Base-by-base conservation (phyloP, 331 rosid species). In the Quercus phellos region DNA sequence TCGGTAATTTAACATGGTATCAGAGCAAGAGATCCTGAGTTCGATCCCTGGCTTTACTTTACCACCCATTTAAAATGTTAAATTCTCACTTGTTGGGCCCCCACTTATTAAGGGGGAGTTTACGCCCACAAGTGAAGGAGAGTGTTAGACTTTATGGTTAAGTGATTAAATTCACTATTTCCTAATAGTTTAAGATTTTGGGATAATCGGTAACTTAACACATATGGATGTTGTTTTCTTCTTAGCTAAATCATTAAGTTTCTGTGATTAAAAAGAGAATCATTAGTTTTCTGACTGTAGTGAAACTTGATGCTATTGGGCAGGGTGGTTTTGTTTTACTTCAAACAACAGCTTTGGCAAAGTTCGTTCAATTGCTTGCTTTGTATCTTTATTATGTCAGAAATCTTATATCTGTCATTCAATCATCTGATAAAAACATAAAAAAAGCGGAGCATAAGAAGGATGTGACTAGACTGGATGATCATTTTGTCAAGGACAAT, bases 321-420 rank as follows among this genome's bases (percentile, higher is more conserved):
- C 97, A 94, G 99, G 99, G 94, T 64, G 98, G 97, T 83, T 17
- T 81, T 61, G 22, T 94, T 76, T 81, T 90, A 84, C 87, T 94
- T 79, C 97, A 92, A 82, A 80, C 91, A 68, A 50, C 84, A 75
- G 85, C 91, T 80, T 73, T 89, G 88, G 90, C 86, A 21, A 78
- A 78, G 80, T 89, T 89, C 67, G 26, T 79, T 84, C 76, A 55
- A 58, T 80, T 75, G 78, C 85, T 78, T 84, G 74, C 85, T 54
- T 78, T 87, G 34, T 92, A 92, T 84, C 79, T 72, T 74, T 66
- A 73, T 34, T 83, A 72, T 81, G 73, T 87, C 64, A 29, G 81
- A 74, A 82, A 85, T 87, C 83, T 85, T 75, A 46, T 84, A 27
- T 88, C 88, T 51, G 78, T 72, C 77, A 68, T 76, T 46, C 88